Evolutionary conservation across 352 stramenopile species (phyloP), one percentile per base, ranked within the genome.

Genomic region (Elongisporangium anandrum): DNA sequence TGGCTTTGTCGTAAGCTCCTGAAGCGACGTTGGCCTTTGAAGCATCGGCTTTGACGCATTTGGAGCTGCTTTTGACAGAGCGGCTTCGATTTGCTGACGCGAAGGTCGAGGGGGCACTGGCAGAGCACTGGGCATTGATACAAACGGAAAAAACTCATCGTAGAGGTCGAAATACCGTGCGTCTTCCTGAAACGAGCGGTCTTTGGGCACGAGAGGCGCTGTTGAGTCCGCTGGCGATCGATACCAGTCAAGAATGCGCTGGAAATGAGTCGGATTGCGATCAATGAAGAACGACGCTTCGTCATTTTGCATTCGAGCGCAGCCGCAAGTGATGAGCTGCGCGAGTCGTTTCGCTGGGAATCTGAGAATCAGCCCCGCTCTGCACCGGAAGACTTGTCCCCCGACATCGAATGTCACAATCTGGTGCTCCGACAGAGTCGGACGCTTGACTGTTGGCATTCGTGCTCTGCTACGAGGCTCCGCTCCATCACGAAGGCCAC

Each of bases 201-300:
- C 29, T 8, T 41, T 41, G 29, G 6, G 9, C 5, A 41, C 9
- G 1, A 41, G 29, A 8, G 2, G 29, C 29, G 29, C 29, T 8
- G 9, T 13, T 41, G 29, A 4, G 29, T 41, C 29, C 13, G 9
- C 29, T 41, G 29, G 29, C 6, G 5, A 41, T 26, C 80, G 76
- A 57, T 92, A 92, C 78, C 78, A 92, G 56, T 92, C 83, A 20
- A 92, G 64, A 23, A 92, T 77, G 59, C 85, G 67, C 45, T 85
- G 76, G 57, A 92, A 92, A 50, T 87, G 70, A 39, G 76, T 69
- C 19, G 83, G 78, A 54, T 88, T 92, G 29, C 83, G 77, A 56
- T 92, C 80, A 39, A 92, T 85, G 49, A 81, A 90, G 63, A 87
- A 85, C 9, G 29, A 41, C 9, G 78, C 79, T 20, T 77, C 68